Percentiles rank a stretch among this genome's conserved stretches.
Evolutionary conservation across 202 grass and related monocot species (phyloP).

Genomic region (Musa balbisiana): DNA sequence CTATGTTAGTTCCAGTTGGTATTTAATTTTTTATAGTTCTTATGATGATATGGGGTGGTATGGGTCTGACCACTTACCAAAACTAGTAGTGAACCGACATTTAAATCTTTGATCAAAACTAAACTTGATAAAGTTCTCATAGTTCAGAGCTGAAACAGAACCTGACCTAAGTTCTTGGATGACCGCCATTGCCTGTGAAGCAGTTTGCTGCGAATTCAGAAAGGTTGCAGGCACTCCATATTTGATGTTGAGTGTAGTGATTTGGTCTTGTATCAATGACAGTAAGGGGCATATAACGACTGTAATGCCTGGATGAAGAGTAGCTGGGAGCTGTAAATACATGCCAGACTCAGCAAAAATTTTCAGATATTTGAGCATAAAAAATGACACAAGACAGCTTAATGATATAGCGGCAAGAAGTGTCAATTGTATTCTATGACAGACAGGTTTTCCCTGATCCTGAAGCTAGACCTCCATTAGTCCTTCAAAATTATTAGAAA

Average conservation of each 20-base stretch:
- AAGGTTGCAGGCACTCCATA: constrained; percentile 71
- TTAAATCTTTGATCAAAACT: too few relatives aligned
- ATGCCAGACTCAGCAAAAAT: background rate
- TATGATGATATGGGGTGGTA: too few relatives aligned
- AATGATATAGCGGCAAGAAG: background rate
- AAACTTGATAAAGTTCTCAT: background rate
- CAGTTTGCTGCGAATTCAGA: constrained; percentile 83
- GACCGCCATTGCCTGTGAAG: constrained; percentile 56
- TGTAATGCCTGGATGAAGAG: constrained; percentile 70
- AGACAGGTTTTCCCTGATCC: too few relatives aligned
- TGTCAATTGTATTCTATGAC: too few relatives aligned
- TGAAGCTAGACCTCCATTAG: too few relatives aligned
- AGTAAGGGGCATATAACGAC: constrained; percentile 74
- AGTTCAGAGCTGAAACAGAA: background rate
- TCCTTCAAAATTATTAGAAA: too few relatives aligned
- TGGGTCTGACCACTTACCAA: too few relatives aligned
- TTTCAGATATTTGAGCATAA: background rate
- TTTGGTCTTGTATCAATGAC: constrained; percentile 92
- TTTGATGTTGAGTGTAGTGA: constrained; percentile 71
- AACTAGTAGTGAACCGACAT: too few relatives aligned
- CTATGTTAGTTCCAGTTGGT: too few relatives aligned
- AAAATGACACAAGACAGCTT: background rate
- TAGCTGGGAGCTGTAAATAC: constrained; percentile 72
- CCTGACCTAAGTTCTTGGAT: constrained; percentile 66
- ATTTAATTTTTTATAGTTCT: too few relatives aligned